phyloP scores from a whole-genome alignment of 176 grass and related monocot species.

The Rhynchospora tenuis region DNA sequence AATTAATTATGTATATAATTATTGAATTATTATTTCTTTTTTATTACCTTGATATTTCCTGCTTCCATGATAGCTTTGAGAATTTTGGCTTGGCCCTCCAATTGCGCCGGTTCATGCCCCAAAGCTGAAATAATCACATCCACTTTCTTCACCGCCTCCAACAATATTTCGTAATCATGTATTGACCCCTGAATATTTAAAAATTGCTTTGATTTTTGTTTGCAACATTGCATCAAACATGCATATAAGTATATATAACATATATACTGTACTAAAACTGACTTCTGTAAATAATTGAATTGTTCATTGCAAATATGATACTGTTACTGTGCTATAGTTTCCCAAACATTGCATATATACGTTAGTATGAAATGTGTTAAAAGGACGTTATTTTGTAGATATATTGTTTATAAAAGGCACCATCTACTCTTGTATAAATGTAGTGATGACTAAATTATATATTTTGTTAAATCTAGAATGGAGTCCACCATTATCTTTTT shows the following conservation, averaged over 20 bases:
- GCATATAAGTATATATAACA: not conserved
- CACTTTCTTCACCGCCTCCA: conserved; percentile 7
- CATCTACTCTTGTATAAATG: too few relatives aligned
- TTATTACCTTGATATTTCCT: conserved; percentile 18
- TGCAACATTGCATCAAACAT: not conserved
- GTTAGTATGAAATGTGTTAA: too few relatives aligned
- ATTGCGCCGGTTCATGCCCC: conserved; percentile 3
- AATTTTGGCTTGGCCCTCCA: not conserved
- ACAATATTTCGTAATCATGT: not conserved
- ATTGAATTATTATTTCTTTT: not conserved
- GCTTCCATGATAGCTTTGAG: conserved; percentile 19
- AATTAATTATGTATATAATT: not conserved
- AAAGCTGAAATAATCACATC: conserved; percentile 6
- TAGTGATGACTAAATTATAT: too few relatives aligned
- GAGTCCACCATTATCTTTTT: too few relatives aligned
- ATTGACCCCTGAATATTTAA: not conserved
- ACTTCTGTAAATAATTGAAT: not conserved
- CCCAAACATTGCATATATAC: too few relatives aligned
- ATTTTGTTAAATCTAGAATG: too few relatives aligned
- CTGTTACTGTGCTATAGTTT: not conserved
- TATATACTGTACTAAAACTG: not conserved
- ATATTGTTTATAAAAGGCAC: too few relatives aligned
- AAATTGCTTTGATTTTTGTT: not conserved
- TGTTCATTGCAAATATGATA: not conserved
- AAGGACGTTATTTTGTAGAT: too few relatives aligned